phyloP scores from a whole-genome alignment of 2,329 filamentous ascomycete species.

The Raffaelea albimanens region DNA sequence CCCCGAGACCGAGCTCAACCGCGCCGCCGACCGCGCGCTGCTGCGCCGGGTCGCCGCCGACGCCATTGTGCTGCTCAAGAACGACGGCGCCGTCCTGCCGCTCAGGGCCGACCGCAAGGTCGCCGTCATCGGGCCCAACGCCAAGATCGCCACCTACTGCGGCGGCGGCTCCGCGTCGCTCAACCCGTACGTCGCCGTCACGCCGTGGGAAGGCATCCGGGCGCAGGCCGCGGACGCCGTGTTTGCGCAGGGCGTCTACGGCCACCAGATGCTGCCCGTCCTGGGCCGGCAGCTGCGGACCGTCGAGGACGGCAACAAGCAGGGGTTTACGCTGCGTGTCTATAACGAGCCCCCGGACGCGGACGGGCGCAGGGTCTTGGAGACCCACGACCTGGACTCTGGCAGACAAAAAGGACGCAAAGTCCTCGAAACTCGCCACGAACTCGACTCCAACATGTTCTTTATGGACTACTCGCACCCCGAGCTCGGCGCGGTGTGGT shows the following conservation, averaged over 20 bases:
- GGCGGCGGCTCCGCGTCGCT: slow-evolving; percentile 17
- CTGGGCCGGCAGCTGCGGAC: slow-evolving; percentile 7
- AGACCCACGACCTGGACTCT: no score
- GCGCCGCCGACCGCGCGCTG: slow-evolving; percentile 6
- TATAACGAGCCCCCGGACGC: slow-evolving; percentile 9
- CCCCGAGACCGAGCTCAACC: slow-evolving; percentile 5
- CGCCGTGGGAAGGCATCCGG: slow-evolving; percentile 31
- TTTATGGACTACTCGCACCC: slow-evolving; percentile 42
- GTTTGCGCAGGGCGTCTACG: slow-evolving; percentile 9
- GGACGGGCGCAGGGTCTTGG: no score
- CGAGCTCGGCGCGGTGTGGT: slow-evolving; percentile 25
- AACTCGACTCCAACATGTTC: slow-evolving; percentile 30
- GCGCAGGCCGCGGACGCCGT: slow-evolving; percentile 22
- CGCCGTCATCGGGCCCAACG: slow-evolving; percentile 41
- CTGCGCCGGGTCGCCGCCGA: slow-evolving; percentile 10
- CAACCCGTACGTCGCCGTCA: slow-evolving; percentile 32
- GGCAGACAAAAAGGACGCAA: no score
- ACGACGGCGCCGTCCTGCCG: slow-evolving; percentile 43
- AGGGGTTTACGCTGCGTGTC: slow-evolving; percentile 9
- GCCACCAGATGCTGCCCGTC: slow-evolving; percentile 12
- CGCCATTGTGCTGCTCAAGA: slow-evolving; percentile 26
- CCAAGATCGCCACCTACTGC: slow-evolving; percentile 26
- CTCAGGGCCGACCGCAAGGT: slow-evolving; percentile 27
- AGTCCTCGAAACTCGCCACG: slow-evolving; percentile 28
- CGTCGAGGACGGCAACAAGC: slow-evolving; percentile 5